phyloP scores from a whole-genome alignment of 73 alveolate genomes.

The Diophrys appendiculata region DNA sequence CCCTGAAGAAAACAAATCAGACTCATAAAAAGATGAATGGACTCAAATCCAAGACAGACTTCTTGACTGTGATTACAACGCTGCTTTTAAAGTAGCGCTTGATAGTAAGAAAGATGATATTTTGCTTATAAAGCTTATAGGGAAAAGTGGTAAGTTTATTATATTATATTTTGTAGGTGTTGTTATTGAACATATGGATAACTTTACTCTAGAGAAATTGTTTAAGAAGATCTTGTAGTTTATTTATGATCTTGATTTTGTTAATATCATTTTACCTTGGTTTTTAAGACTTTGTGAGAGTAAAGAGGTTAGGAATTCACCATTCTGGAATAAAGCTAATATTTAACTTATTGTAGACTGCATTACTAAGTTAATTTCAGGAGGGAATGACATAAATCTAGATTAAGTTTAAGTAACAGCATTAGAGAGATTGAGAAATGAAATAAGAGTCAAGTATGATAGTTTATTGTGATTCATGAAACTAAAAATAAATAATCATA shows the following conservation, averaged over 20 bases:
- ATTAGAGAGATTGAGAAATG: too few species aligned
- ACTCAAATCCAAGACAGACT: background rate
- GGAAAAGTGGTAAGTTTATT: background rate
- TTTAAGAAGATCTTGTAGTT: slow-evolving; percentile 17
- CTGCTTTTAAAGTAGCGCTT: background rate
- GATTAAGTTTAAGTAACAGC: too few species aligned
- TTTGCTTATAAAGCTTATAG: background rate
- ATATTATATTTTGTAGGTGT: slow-evolving; percentile 13
- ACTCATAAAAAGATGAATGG: background rate
- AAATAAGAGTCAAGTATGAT: too few species aligned
- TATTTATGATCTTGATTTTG: slow-evolving; percentile 27
- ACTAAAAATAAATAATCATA: too few species aligned
- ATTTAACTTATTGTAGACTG: background rate
- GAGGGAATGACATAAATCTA: too few species aligned
- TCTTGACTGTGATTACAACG: background rate
- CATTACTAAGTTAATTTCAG: background rate
- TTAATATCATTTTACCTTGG: slow-evolving; percentile 48
- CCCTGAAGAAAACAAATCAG: background rate
- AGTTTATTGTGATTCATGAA: too few species aligned
- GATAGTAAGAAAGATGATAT: background rate
- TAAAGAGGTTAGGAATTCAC: background rate
- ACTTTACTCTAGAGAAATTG: slow-evolving; percentile 3
- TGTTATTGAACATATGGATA: slow-evolving; percentile 14
- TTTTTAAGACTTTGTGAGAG: background rate
- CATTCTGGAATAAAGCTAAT: background rate